Base-by-base conservation (phyloP, 306 rosid genomes). In the Malus asiatica region DNA sequence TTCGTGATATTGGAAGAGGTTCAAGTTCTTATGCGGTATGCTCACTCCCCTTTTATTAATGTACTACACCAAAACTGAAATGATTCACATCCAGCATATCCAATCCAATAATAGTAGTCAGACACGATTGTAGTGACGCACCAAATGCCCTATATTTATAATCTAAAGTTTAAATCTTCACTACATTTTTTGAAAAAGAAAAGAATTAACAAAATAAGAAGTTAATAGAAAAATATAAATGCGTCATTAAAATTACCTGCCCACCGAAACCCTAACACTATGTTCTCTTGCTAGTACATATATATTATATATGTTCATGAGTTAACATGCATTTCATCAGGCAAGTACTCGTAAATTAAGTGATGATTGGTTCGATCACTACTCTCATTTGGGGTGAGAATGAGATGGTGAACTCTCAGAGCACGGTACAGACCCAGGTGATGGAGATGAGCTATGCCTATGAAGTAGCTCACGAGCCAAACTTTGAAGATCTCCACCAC, bases 391-490 rank as follows among this genome's bases (percentile, higher is more conserved):
- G 55, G 96, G 81, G 55, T 57, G 80, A 1, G 89, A 72, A 16
- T 75, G 87, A 38, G 96, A 85, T 5, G 88, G 82, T 2, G 96
- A 87, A 7, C 79, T 71, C 70, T 83, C 82, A 2, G 90, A 77
- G 77, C 90, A 83, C 44, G 85, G 80, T 48, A 83, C 60, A 1
- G 81, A 80, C 66, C 82, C 78, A 14, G 78, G 22, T 20, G 89
- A 35, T 23, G 79, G 74, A 55, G 93, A 72, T 19, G 86, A 88
- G 3, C 20, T 19, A 40, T 86, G 87, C 76, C 93, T 85, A 45
- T 82, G 86, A 65, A 90, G 83, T 60, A 92, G 85, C 44, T 90
- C 97, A 12, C 88, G 84, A 20, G 93, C 97, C 87, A 94, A 86
- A 20, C 88, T 83, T 27, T 94, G 95, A 76, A 92, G 93, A 70